Conservation (phyloP, 768 basidiomycete genomes). For the Tylopilus balloui region DNA sequence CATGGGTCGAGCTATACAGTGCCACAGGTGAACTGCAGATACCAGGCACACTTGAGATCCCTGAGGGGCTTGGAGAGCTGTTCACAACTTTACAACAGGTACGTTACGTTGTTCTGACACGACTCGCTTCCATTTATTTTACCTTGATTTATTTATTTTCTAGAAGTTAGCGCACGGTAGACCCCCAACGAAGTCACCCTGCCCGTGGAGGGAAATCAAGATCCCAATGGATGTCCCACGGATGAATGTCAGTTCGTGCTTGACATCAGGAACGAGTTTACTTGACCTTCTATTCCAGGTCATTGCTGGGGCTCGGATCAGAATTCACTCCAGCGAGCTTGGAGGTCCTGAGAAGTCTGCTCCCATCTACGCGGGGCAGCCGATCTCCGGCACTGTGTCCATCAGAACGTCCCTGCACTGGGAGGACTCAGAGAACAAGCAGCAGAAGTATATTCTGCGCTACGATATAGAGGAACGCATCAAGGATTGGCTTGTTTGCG, state of each 20-base stretch:
- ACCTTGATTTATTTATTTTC: slow-evolving; percentile 24
- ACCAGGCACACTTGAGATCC: slow-evolving; percentile 36
- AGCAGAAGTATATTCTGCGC: slow-evolving; percentile 51
- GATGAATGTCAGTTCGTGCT: slow-evolving; percentile 59
- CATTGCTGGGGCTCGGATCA: slow-evolving; percentile 55
- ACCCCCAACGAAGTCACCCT: slow-evolving; percentile 32
- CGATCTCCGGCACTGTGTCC: slow-evolving; percentile 62
- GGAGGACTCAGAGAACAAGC: slow-evolving; percentile 47
- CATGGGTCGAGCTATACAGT: slow-evolving; percentile 68
- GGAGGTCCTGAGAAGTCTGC: slow-evolving; percentile 29
- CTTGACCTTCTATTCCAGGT: slow-evolving; percentile 44
- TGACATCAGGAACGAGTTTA: not conserved
- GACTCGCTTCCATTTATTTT: slow-evolving; percentile 26
- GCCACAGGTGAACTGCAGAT: slow-evolving; percentile 67
- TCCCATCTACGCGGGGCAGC: slow-evolving; percentile 80
- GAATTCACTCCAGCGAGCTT: slow-evolving; percentile 44
- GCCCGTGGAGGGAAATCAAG: slow-evolving; percentile 65
- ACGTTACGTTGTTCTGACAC: slow-evolving; percentile 4
- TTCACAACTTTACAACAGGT: slow-evolving; percentile 34
- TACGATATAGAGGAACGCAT: slow-evolving; percentile 81
- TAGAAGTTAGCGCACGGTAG: slow-evolving; percentile 40
- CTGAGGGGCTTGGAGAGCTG: slow-evolving; percentile 25
- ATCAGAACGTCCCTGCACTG: slow-evolving; percentile 78
- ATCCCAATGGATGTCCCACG: slow-evolving; percentile 85
- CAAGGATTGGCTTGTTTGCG: slow-evolving; percentile 87